phyloP scores from a whole-genome alignment of 2,329 filamentous ascomycete species.

The Aspergillus awamori region DNA sequence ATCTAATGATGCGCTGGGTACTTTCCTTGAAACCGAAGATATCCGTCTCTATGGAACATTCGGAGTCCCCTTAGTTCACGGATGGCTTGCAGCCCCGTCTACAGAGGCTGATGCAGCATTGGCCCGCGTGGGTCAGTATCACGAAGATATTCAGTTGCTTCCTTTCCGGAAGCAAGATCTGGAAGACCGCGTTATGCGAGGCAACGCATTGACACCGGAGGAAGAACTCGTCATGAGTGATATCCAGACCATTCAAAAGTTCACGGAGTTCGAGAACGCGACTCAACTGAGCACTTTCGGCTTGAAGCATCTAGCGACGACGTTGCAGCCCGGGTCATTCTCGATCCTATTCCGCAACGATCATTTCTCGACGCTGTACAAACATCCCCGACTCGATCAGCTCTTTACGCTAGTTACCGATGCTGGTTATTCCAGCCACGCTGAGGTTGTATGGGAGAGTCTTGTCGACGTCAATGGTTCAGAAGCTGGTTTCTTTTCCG shows the following conservation, averaged over 20 bases:
- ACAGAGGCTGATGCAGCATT: constrained; percentile 72
- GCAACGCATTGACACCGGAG: constrained; percentile 63
- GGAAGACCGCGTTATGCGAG: constrained; percentile 71
- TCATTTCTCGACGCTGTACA: constrained; percentile 92
- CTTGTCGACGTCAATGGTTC: constrained; percentile 85
- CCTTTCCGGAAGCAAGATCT: constrained; percentile 88
- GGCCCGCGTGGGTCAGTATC: constrained; percentile 74
- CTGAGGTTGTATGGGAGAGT: constrained; percentile 95
- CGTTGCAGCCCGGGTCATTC: constrained; percentile 74
- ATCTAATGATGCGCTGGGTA: constrained; percentile 57
- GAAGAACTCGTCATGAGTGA: constrained; percentile 84
- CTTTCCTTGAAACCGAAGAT: constrained; percentile 83
- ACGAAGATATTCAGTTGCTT: constrained; percentile 88
- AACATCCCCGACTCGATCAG: constrained; percentile 75
- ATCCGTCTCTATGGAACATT: constrained; percentile 93
- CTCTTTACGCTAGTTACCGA: constrained; percentile 89
- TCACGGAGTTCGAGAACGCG: constrained; percentile 70
- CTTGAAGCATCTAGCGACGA: constrained; percentile 71
- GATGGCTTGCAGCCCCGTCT: constrained; percentile 75
- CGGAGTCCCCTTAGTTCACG: constrained; percentile 83
- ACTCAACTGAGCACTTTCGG: constrained; percentile 87
- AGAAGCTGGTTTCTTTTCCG: constrained; percentile 79
- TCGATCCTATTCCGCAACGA: constrained; percentile 96
- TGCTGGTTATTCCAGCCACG: constrained; percentile 81
- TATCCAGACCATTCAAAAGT: constrained; percentile 79